phyloP scores from a whole-genome alignment of 352 stramenopile species.

The Blastocystis sp. region DNA sequence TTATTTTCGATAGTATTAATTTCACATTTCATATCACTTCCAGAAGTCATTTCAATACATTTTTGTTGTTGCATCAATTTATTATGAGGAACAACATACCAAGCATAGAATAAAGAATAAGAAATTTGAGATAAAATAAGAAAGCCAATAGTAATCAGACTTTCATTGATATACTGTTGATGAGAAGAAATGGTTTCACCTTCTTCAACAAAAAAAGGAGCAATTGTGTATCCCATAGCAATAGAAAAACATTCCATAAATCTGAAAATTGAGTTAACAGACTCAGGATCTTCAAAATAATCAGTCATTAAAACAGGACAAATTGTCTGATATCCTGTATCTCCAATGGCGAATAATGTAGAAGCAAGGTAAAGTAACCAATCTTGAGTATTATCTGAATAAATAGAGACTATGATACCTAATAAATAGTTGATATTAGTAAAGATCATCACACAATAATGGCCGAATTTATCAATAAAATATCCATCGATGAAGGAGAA shows the following conservation, averaged over 20 bases:
- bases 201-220: conserved; percentile 31
- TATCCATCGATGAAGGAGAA: conserved; percentile 15
- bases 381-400: conserved; percentile 13
- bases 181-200: no score
- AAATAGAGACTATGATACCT: conserved; percentile 14
- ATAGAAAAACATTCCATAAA: conserved; percentile 29
- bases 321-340: conserved; percentile 21
- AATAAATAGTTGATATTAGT: conserved; percentile 3
- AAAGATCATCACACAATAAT: conserved; percentile 3
- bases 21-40: no score
- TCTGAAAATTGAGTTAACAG: conserved; percentile 19
- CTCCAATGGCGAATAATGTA: conserved; percentile 21
- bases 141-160: no score
- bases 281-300: conserved; percentile 30
- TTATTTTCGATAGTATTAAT: no score
- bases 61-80: no score
- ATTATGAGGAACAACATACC: no score
- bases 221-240: conserved; percentile 27
- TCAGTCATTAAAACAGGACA: conserved; percentile 10
- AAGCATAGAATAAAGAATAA: no score
- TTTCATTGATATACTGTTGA: no score
- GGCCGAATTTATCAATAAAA: conserved; percentile 15
- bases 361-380: conserved; percentile 22
- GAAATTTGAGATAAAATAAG: no score
- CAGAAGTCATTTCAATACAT: no score